Evolutionary conservation across 192 early-diverging fungal species (phyloP).

Genomic region (Dissophora ornata): DNA sequence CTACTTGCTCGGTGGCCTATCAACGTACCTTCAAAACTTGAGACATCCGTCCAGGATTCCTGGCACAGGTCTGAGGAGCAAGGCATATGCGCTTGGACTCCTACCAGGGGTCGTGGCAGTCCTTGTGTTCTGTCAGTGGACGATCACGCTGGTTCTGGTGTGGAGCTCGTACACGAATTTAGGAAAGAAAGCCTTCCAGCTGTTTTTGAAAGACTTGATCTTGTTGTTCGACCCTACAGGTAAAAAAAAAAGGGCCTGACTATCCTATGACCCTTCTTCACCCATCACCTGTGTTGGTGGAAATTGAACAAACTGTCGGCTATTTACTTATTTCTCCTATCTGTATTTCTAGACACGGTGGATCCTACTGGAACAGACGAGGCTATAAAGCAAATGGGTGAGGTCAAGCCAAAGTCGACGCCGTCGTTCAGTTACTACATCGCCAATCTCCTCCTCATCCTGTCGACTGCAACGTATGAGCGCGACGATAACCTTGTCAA

Average conservation of each 20-base stretch:
- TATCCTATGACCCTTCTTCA: not conserved
- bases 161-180: conserved; percentile 22
- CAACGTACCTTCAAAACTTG: conserved; percentile 1
- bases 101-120: conserved; percentile 12
- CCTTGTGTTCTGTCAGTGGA: conserved; percentile 21
- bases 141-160: conserved; percentile 7
- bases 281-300: too few relatives aligned
- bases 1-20: conserved; percentile 8
- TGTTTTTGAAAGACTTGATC: conserved; percentile 33
- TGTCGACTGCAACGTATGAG: conserved; percentile 62
- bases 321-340: too few relatives aligned
- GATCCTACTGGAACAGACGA: conserved; percentile 38
- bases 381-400: conserved; percentile 20
- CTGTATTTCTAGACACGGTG: conserved; percentile 7
- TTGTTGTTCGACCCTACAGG: conserved; percentile 31
- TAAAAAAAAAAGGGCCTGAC: conserved; percentile 1
- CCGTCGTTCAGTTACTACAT: conserved; percentile 53
- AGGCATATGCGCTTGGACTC: conserved; percentile 17
- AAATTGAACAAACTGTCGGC: too few relatives aligned
- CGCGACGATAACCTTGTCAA: conserved; percentile 57
- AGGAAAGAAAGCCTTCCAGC: conserved; percentile 13
- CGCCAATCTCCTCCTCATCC: conserved; percentile 54
- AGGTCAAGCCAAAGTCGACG: conserved; percentile 1
- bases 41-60: conserved; percentile 25
- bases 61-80: conserved; percentile 18